Conservation (phyloP, 2,329 filamentous ascomycete genomes). For the Trichoderma afroharzianum region DNA sequence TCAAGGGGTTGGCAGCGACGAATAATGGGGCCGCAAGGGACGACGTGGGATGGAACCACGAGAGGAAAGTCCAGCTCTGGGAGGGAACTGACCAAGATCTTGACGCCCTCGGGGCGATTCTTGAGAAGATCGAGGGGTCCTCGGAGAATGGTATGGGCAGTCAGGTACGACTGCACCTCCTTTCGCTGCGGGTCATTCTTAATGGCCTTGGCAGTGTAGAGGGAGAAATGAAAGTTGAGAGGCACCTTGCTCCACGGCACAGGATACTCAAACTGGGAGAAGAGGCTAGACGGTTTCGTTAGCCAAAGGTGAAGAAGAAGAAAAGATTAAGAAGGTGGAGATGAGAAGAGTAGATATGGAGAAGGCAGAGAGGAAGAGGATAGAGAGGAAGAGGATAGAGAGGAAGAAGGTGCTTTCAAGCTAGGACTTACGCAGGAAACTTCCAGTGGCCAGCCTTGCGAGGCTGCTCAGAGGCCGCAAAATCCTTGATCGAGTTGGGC, state of each 20-base stretch:
- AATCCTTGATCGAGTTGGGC: conserved; percentile 43
- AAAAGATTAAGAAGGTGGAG: neutral
- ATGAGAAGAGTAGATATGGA: no score
- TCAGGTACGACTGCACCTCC: conserved; percentile 18
- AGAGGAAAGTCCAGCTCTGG: conserved; percentile 40
- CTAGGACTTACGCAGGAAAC: conserved; percentile 34
- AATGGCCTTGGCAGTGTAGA: neutral
- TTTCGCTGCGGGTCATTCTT: conserved; percentile 15
- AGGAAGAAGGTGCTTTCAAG: neutral
- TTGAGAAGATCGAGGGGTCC: conserved; percentile 24
- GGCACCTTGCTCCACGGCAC: conserved; percentile 42
- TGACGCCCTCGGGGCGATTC: conserved; percentile 17
- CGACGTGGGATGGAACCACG: conserved; percentile 37
- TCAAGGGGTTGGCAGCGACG: conserved; percentile 31
- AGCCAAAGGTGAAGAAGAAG: neutral
- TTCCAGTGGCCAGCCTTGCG: conserved; percentile 33
- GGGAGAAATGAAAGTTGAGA: conserved; percentile 38
- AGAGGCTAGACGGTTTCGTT: conserved; percentile 27
- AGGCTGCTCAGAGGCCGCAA: conserved; percentile 38
- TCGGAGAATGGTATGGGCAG: conserved; percentile 20
- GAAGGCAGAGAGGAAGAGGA: neutral
- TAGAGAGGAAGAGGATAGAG: neutral
- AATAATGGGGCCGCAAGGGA: conserved; percentile 46
- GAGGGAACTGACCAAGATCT: conserved; percentile 28
- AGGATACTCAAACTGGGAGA: conserved; percentile 44